These are phyloP conservation scores for Cladophialophora bantiana DNA, from an alignment of 2,329 filamentous ascomycete genomes.

Conservation along the genomic window DNA sequence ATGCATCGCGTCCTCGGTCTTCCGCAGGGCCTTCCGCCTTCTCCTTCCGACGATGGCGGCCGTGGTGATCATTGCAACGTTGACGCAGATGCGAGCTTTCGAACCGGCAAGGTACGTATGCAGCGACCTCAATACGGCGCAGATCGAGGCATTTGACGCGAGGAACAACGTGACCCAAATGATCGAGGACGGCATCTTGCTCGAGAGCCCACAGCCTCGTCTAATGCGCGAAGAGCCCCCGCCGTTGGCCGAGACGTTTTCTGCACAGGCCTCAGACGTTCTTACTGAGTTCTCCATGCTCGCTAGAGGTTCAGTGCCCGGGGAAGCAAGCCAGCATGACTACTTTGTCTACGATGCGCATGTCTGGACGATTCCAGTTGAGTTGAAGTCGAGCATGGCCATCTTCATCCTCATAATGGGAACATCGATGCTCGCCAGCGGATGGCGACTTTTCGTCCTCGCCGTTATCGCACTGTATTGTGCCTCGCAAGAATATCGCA, in stretches of 20 bases:
- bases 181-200: background rate
- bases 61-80: conserved; percentile 45
- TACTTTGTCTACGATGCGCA: conserved; percentile 45
- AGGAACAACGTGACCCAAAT: background rate
- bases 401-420: conserved; percentile 26
- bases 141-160: conserved; percentile 1
- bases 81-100: conserved; percentile 16
- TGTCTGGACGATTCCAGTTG: conserved; percentile 55
- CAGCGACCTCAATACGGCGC: conserved; percentile 5
- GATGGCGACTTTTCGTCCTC: conserved; percentile 19
- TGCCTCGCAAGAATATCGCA: conserved; percentile 8
- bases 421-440: conserved; percentile 14
- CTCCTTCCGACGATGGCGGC: conserved; percentile 50
- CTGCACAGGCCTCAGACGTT: conserved; percentile 25
- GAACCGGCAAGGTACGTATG: conserved; percentile 16
- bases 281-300: conserved; percentile 1
- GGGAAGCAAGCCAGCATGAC: conserved; percentile 1
- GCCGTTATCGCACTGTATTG: conserved; percentile 14
- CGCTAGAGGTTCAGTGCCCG: background rate
- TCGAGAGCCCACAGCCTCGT: background rate
- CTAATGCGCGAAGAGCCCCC: conserved; percentile 9
- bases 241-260: conserved; percentile 34
- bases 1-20: conserved; percentile 51
- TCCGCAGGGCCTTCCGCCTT: conserved; percentile 51
- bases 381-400: conserved; percentile 51